phyloP scores from a whole-genome alignment of 2,329 filamentous ascomycete genomes.

The Cryoendolithus antarcticus region DNA sequence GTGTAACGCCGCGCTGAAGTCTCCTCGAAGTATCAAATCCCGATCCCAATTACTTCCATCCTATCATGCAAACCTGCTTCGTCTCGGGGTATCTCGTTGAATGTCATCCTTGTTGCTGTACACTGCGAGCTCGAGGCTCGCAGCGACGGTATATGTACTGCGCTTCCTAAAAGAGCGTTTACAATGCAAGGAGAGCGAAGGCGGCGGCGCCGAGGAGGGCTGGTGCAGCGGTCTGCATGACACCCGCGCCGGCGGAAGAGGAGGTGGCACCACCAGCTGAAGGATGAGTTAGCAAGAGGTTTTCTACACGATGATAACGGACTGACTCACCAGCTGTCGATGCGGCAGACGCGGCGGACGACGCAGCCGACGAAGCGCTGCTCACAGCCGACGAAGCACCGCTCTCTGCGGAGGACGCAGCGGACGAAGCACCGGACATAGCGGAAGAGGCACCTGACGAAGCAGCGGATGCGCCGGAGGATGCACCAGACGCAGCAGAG shows the following conservation, averaged over 20 bases:
- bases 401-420: constrained; percentile 6
- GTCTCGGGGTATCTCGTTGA: too few relatives aligned
- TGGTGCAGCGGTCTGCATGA: constrained; percentile 23
- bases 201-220: constrained; percentile 22
- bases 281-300: not conserved
- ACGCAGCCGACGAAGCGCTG: constrained; percentile 3
- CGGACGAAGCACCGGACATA: constrained; percentile 7
- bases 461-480: constrained; percentile 2
- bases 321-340: too few relatives aligned
- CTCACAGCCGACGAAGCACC: constrained; percentile 4
- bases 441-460: constrained; percentile 7
- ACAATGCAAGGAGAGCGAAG: constrained; percentile 32
- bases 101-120: too few relatives aligned
- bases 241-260: constrained; percentile 3
- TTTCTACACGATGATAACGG: not conserved
- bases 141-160: too few relatives aligned
- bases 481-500: constrained; percentile 4
- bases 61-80: too few relatives aligned
- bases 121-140: too few relatives aligned
- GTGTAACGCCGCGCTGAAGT: too few relatives aligned
- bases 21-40: too few relatives aligned
- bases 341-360: constrained; percentile 1
- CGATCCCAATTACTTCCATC: too few relatives aligned
- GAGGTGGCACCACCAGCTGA: not conserved
- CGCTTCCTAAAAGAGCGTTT: constrained; percentile 4